phyloP scores from a whole-genome alignment of 306 rosid species.

The Bauhinia variegata region DNA sequence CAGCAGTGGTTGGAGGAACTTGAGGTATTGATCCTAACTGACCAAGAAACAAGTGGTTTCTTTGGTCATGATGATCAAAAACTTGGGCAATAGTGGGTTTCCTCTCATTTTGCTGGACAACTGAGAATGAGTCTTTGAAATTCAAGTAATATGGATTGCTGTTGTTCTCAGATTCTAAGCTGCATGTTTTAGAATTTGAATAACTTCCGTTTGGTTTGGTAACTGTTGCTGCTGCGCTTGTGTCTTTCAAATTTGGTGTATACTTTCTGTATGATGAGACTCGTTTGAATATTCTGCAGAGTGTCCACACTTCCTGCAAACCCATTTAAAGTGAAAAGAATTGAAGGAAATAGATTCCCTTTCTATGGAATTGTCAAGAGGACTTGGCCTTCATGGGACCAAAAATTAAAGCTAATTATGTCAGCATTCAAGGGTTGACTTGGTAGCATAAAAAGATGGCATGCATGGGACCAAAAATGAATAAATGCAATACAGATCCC shows the following conservation, averaged over 20 bases:
- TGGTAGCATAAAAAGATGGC: too few species aligned
- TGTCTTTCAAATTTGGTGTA: conserved; percentile 48
- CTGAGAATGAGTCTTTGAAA: conserved; percentile 39
- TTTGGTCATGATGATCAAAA: conserved; percentile 29
- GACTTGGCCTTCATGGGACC: too few species aligned
- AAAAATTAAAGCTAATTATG: too few species aligned
- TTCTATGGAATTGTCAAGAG: background rate
- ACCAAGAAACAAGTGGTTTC: conserved; percentile 32
- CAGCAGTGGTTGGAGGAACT: conserved; percentile 41
- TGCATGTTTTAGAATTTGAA: conserved; percentile 61
- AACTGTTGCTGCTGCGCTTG: conserved; percentile 9
- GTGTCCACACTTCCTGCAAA: conserved; percentile 93
- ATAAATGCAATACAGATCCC: too few species aligned
- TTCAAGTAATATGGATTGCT: conserved; percentile 30
- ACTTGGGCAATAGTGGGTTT: conserved; percentile 38
- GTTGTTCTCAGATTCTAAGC: conserved; percentile 56
- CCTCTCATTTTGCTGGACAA: conserved; percentile 42
- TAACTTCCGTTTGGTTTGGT: conserved; percentile 33
- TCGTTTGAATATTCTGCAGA: conserved; percentile 82
- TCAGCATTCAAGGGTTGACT: too few species aligned
- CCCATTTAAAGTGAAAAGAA: background rate
- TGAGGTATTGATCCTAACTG: conserved; percentile 28
- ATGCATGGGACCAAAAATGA: too few species aligned
- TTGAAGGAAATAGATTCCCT: background rate
- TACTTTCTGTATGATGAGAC: conserved; percentile 62